Percentiles rank a stretch among this genome's conserved stretches.
phyloP scores from a whole-genome alignment of 1,139 yeast genomes.

The Protomyces macrosporus region DNA sequence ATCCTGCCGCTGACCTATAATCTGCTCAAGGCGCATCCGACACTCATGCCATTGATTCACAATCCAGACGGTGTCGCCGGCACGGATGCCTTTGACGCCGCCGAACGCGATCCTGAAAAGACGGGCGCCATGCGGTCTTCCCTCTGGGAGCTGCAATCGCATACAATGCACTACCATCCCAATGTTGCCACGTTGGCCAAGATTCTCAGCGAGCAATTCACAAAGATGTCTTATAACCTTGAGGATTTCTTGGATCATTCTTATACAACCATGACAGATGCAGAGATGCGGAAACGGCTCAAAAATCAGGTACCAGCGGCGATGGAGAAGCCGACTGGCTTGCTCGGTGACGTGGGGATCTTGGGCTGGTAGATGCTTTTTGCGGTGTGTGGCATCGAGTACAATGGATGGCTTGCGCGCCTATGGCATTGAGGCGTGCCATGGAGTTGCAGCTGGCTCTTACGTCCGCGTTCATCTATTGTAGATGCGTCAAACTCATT shows the following conservation, averaged over 20 bases:
- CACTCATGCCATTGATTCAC: slow-evolving; percentile 87
- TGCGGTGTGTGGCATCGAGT: too few relatives aligned
- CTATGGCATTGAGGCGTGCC: too few relatives aligned
- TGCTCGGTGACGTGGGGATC: background rate
- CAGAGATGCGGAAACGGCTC: slow-evolving; percentile 66
- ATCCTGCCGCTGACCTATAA: slow-evolving; percentile 89
- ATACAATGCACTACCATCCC: slow-evolving; percentile 89
- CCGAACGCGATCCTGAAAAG: slow-evolving; percentile 65
- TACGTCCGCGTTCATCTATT: too few relatives aligned
- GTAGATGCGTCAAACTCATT: too few relatives aligned
- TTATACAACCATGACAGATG: slow-evolving; percentile 64
- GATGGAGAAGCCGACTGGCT: slow-evolving; percentile 42
- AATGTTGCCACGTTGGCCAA: slow-evolving; percentile 88
- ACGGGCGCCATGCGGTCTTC: slow-evolving; percentile 81
- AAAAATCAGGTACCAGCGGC: slow-evolving; percentile 74
- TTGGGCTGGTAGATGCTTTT: background rate
- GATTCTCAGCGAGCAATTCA: slow-evolving; percentile 82
- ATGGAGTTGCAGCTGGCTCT: too few relatives aligned
- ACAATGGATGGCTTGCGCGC: too few relatives aligned
- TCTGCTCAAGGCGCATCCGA: slow-evolving; percentile 80
- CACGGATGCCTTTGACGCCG: slow-evolving; percentile 61
- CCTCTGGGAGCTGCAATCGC: slow-evolving; percentile 81
- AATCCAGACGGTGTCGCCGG: slow-evolving; percentile 38
- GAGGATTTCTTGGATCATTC: slow-evolving; percentile 95
- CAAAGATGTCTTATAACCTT: slow-evolving; percentile 76